Base-by-base conservation (phyloP, 345 rosid genomes). In the Populus pruinosa region DNA sequence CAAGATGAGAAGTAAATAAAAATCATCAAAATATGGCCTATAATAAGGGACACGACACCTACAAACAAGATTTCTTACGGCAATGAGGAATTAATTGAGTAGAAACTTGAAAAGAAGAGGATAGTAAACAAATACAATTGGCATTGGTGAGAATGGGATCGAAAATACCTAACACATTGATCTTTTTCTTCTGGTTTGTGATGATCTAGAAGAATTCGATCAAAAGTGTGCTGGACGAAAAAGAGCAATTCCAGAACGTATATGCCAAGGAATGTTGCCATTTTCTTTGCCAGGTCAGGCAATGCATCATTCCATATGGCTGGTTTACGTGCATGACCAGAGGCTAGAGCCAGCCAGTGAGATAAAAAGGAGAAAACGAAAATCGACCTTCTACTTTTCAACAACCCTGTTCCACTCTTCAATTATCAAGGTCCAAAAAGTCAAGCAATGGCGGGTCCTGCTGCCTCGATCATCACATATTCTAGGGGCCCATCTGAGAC, bases 391-490 rank as follows among this genome's bases (percentile, higher is more conserved):
- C 55, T 59, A 44, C 13, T 20, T 14, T 33, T 77, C 68, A 73
- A 61, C 8, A 27, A 74, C 81, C 76, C 63, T 50, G 85, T 81
- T 70, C 49, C 70, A 21, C 4, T n/a, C 27, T 69, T 79, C 84
- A 81, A 78, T 77, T 59, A 76, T 76, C 59, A 64, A 53, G 72
- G 74, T 68, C 79, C n/a, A 79, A 80, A 80, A 86, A 82, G 92
- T 88, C 92, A 88, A 86, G 73, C 62, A 80, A 63, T 50, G 61
- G 74, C 82, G 86, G 87, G 86, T 35, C 86, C 83, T 77, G 72
- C 82, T 78, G 77, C 77, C 56, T 70, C 84, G 77, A 82, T 75
- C 73, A 59, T 74, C 77, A 47, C 23, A 41, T n/a, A 29, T 78
- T 70, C 70, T 77, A 63, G 23, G 27, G 44, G 18, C 27, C 73